Percentiles rank a stretch among this genome's conserved stretches.
phyloP scores from a whole-genome alignment of 176 grass and related monocot genomes.

The Neostapfia colusana region DNA sequence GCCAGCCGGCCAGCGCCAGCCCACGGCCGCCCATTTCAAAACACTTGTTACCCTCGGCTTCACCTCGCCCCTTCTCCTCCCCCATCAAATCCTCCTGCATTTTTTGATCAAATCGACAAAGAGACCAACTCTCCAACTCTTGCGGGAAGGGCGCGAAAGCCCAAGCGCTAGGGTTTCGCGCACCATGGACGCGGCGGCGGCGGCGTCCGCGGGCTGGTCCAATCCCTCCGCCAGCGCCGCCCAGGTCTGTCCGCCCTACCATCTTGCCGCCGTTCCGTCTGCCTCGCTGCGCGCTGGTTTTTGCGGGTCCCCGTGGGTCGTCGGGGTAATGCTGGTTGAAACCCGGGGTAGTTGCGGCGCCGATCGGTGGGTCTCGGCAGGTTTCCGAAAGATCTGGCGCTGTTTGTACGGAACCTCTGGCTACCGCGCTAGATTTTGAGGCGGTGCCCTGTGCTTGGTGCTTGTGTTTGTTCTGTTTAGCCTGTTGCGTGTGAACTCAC shows the following conservation, averaged over 20 bases:
- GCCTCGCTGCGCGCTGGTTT: background rate
- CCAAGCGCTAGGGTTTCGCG: slow-evolving; percentile 45
- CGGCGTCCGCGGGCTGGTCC: slow-evolving; percentile 48
- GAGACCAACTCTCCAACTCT: slow-evolving; percentile 7
- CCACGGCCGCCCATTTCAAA: slow-evolving; percentile 36
- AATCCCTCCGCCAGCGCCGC: slow-evolving; percentile 33
- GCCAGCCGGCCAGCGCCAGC: background rate
- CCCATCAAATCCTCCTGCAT: slow-evolving; percentile 25
- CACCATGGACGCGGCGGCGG: slow-evolving; percentile 40
- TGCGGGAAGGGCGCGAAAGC: slow-evolving; percentile 1
- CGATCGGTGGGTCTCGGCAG: slow-evolving; percentile 6
- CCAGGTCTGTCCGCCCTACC: slow-evolving; percentile 15
- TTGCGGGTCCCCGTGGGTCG: background rate
- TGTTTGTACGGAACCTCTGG: background rate
- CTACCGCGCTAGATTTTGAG: slow-evolving; percentile 3
- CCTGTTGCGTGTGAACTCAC: background rate
- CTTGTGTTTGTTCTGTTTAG: background rate
- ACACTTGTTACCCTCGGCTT: background rate
- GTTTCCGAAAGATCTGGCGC: slow-evolving; percentile 22
- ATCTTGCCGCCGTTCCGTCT: background rate
- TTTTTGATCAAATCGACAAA: background rate
- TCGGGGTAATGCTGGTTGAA: slow-evolving; percentile 28
- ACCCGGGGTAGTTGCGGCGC: background rate
- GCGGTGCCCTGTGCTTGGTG: background rate
- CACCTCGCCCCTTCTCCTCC: background rate